Percentiles rank a stretch among this genome's conserved stretches.
Conservation (phyloP, 495 filamentous ascomycete species). For the Penicillium cataractarum region DNA sequence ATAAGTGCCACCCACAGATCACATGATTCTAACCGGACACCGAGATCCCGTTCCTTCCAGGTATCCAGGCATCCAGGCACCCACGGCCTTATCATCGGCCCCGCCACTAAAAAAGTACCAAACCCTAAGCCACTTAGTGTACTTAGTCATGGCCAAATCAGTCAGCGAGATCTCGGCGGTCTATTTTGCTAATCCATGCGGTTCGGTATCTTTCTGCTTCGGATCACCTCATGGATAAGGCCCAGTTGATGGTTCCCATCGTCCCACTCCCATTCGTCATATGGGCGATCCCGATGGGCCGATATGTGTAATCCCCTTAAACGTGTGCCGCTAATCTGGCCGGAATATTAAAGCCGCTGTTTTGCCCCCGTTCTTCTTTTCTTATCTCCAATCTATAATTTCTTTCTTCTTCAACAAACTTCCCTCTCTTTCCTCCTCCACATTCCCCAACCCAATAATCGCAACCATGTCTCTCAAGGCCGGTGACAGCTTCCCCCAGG, state of each 20-base stretch:
- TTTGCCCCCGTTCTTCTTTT: constrained; percentile 15
- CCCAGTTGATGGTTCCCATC: constrained; percentile 8
- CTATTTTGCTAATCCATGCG: constrained; percentile 46
- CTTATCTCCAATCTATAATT: constrained; percentile 12
- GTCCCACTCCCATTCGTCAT: constrained; percentile 27
- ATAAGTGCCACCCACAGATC: not conserved
- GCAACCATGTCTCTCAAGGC: constrained; percentile 73
- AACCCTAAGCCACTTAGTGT: not conserved
- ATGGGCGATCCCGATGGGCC: constrained; percentile 34
- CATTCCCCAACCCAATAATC: constrained; percentile 15
- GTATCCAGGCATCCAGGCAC: constrained; percentile 1
- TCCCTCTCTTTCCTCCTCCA: constrained; percentile 2
- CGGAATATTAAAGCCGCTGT: constrained; percentile 27
- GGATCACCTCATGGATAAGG: constrained; percentile 42
- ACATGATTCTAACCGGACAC: not conserved
- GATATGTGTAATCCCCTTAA: constrained; percentile 35
- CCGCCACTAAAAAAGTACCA: not conserved
- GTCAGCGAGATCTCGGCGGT: constrained; percentile 39
- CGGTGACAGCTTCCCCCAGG: constrained; percentile 82
- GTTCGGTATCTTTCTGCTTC: constrained; percentile 51
- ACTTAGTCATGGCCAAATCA: not conserved
- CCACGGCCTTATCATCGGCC: not conserved
- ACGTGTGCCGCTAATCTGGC: not conserved
- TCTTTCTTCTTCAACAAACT: constrained; percentile 5
- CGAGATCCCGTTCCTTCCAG: not conserved